Percentiles rank a stretch among this genome's conserved stretches.
phyloP scores from a whole-genome alignment of 2,329 filamentous ascomycete genomes.

The Didymella keratinophila region DNA sequence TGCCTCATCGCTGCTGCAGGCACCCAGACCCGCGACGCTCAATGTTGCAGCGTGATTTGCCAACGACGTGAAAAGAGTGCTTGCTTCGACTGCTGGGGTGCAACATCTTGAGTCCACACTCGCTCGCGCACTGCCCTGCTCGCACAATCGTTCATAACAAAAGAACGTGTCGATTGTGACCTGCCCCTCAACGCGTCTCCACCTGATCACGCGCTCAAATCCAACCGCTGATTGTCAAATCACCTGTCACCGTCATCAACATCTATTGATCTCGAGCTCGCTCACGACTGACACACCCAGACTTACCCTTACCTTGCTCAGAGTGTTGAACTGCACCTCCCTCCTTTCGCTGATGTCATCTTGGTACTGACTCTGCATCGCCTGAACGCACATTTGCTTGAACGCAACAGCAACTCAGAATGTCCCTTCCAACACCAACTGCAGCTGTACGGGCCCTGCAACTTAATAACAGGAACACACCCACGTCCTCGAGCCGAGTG shows the following conservation, averaged over 20 bases:
- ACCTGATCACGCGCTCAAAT: constrained; percentile 1
- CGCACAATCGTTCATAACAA: neutral
- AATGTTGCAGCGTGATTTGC: neutral
- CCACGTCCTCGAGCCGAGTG: neutral
- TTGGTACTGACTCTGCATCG: neutral
- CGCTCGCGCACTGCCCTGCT: neutral
- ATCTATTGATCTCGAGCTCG: neutral
- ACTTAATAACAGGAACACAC: neutral
- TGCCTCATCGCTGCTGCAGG: constrained; percentile 25
- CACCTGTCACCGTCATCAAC: neutral
- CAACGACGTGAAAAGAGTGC: neutral
- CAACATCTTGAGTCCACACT: no score
- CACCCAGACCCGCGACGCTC: constrained; percentile 19
- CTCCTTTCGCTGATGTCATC: neutral
- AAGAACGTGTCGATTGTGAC: neutral
- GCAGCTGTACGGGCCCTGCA: neutral
- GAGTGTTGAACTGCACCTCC: neutral
- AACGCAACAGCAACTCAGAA: no score
- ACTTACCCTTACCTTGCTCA: neutral
- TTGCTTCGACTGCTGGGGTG: neutral
- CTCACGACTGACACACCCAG: neutral
- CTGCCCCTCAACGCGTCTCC: neutral
- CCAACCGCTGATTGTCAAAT: neutral
- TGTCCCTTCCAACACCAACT: neutral
- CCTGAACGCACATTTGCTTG: no score